These are phyloP conservation scores for Kodamaea sp. DNA, from an alignment of 1,139 yeast genomes.

Conservation along the genomic window DNA sequence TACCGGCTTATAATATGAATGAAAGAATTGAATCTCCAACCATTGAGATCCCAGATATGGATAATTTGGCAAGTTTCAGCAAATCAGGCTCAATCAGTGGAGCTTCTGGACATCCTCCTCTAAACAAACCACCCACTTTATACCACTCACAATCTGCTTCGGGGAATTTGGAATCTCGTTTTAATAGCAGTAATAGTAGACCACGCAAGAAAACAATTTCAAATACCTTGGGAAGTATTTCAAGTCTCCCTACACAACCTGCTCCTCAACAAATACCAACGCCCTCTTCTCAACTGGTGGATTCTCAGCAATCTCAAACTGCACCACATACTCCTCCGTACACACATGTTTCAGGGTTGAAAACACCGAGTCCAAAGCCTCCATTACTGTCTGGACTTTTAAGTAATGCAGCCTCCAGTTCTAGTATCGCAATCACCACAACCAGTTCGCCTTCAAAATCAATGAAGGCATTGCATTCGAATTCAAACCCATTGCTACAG, in stretches of 20 bases:
- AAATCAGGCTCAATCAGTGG: conserved; percentile 1
- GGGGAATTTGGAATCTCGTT: conserved; percentile 38
- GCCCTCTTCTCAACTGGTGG: conserved; percentile 4
- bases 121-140: conserved; percentile 49
- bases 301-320: conserved; percentile 10
- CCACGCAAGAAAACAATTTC: conserved; percentile 42
- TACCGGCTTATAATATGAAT: conserved; percentile 2
- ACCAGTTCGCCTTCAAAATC: conserved; percentile 46
- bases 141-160: conserved; percentile 50
- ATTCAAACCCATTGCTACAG: conserved; percentile 48
- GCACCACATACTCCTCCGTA: conserved; percentile 41
- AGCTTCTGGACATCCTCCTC: conserved; percentile 17
- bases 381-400: conserved; percentile 24
- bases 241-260: conserved; percentile 5
- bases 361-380: conserved; percentile 43
- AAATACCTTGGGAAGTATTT: conserved; percentile 25
- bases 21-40: conserved; percentile 41
- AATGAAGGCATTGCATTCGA: conserved; percentile 52
- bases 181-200: conserved; percentile 22
- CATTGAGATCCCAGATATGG: conserved; percentile 47
- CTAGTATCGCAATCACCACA: conserved; percentile 9
- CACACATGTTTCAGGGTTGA: conserved; percentile 17
- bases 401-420: conserved; percentile 15
- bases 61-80: conserved; percentile 27
- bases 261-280: conserved; percentile 6